Conservation (phyloP, 116 monocot genomes). For the Trichopus zeylanicus region DNA sequence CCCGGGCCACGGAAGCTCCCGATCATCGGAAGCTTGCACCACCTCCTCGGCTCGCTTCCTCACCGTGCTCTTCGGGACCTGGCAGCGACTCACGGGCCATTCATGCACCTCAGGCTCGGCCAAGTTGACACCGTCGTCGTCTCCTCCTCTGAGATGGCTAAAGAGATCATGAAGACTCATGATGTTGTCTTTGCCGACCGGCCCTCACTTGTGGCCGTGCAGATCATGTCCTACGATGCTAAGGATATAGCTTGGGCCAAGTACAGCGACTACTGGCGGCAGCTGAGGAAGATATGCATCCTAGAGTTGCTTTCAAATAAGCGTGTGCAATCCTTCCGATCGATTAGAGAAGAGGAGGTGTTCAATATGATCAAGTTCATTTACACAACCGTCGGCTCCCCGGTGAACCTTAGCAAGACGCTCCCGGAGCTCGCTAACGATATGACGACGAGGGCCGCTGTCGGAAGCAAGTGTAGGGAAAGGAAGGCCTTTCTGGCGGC, state of each 20-base stretch:
- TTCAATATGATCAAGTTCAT: conserved; percentile 2
- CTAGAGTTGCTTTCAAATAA: conserved; percentile 7
- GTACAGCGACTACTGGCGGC: conserved; percentile 17
- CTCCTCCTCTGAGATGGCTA: conserved; percentile 10
- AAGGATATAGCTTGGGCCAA: conserved; percentile 10
- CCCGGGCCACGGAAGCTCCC: conserved; percentile 20
- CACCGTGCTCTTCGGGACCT: conserved; percentile 8
- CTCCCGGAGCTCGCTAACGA: not conserved
- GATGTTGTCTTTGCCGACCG: conserved; percentile 10
- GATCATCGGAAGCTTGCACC: conserved; percentile 22
- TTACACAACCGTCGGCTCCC: not conserved
- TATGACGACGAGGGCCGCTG: not conserved
- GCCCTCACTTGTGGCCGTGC: not conserved
- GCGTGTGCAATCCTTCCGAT: not conserved
- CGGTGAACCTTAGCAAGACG: conserved; percentile 9
- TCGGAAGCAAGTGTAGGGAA: conserved; percentile 10
- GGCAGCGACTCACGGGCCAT: conserved; percentile 9
- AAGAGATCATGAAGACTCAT: conserved; percentile 22
- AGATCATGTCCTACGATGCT: conserved; percentile 1
- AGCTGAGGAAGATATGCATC: conserved; percentile 10
- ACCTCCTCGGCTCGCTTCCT: conserved; percentile 5
- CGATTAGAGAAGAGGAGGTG: conserved; percentile 8
- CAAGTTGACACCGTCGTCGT: conserved; percentile 1
- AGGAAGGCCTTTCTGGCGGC: not conserved
- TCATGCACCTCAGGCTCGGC: conserved; percentile 30